phyloP scores from a whole-genome alignment of 1,284 basidiomycete genomes.

The Austroboletus niveus region DNA sequence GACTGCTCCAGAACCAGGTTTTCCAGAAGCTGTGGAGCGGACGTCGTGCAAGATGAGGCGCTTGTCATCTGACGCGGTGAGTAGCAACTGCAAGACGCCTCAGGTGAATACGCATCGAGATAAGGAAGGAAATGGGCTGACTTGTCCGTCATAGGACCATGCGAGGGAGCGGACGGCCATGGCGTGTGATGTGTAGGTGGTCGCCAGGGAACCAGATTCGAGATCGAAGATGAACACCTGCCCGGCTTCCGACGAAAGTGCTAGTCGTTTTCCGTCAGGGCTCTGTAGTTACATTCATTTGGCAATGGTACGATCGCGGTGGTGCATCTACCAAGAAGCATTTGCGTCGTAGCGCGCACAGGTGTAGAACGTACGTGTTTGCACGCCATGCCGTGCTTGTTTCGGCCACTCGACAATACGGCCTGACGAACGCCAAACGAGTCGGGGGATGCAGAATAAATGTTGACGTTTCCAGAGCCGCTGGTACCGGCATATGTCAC shows the following conservation, averaged over 20 bases:
- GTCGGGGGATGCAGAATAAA: conserved; percentile 59
- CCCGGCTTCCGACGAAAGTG: conserved; percentile 76
- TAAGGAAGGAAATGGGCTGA: conserved; percentile 18
- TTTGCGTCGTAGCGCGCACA: conserved; percentile 4
- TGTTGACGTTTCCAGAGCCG: conserved; percentile 66
- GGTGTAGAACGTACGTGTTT: conserved; percentile 60
- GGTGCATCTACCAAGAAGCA: conserved; percentile 2
- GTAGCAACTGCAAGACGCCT: conserved; percentile 57
- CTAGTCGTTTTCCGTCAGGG: conserved; percentile 77
- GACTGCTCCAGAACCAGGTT: conserved; percentile 69
- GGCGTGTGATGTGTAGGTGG: conserved; percentile 80
- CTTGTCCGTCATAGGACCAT: conserved; percentile 80
- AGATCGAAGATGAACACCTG: conserved; percentile 82
- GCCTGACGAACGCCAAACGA: conserved; percentile 62
- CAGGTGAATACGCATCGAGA: conserved; percentile 3
- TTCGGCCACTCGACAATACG: conserved; percentile 64
- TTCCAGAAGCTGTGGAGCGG: conserved; percentile 53
- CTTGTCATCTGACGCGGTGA: conserved; percentile 87
- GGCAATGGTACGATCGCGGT: conserved; percentile 2
- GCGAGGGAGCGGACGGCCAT: conserved; percentile 80
- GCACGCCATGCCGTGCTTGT: conserved; percentile 80
- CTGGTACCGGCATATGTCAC: conserved; percentile 79
- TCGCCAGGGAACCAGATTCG: conserved; percentile 57
- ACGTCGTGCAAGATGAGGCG: conserved; percentile 85
- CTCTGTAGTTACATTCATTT: conserved; percentile 48